Percentiles rank a stretch among this genome's conserved stretches.
Evolutionary conservation across 2,329 filamentous ascomycete genomes (phyloP).

Genomic region (Aspergillus cejpii): DNA sequence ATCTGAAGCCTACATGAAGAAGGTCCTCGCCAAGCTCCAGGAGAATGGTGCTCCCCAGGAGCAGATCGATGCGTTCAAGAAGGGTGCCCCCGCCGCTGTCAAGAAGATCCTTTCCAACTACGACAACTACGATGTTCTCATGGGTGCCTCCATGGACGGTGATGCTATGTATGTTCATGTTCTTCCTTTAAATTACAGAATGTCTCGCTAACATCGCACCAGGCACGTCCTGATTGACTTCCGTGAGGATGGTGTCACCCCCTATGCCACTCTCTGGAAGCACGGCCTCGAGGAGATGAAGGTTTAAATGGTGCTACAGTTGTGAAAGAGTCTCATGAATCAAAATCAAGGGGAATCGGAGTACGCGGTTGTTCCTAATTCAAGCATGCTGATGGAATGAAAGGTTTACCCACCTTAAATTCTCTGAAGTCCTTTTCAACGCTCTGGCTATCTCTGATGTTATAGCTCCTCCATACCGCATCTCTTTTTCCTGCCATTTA

Average conservation of each 20-base stretch:
- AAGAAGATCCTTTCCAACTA: conserved; percentile 85
- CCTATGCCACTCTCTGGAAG: conserved; percentile 90
- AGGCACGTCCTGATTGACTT: conserved; percentile 93
- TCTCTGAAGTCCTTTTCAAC: conserved; percentile 17
- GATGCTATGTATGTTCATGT: conserved; percentile 77
- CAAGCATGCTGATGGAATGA: neutral
- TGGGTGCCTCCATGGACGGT: conserved; percentile 84
- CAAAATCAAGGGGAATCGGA: conserved; percentile 14
- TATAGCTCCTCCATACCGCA: conserved; percentile 18
- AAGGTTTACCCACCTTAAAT: neutral
- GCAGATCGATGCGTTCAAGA: conserved; percentile 71
- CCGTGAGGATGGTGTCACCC: conserved; percentile 90
- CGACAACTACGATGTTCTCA: conserved; percentile 94
- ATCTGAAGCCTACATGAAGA: conserved; percentile 76
- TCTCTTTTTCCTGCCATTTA: conserved; percentile 27
- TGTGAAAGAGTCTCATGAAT: conserved; percentile 16
- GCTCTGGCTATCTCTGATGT: conserved; percentile 10
- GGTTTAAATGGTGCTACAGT: conserved; percentile 56
- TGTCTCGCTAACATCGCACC: conserved; percentile 3
- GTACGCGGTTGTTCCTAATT: conserved; percentile 6
- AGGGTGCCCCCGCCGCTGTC: conserved; percentile 63
- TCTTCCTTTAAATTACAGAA: neutral
- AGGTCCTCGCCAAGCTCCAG: conserved; percentile 65
- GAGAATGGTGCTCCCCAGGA: conserved; percentile 56
- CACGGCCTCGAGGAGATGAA: conserved; percentile 83